These are phyloP conservation scores for Irineochytrium annulatum DNA, from an alignment of 192 early-diverging fungal genomes.

Conservation along the genomic window DNA sequence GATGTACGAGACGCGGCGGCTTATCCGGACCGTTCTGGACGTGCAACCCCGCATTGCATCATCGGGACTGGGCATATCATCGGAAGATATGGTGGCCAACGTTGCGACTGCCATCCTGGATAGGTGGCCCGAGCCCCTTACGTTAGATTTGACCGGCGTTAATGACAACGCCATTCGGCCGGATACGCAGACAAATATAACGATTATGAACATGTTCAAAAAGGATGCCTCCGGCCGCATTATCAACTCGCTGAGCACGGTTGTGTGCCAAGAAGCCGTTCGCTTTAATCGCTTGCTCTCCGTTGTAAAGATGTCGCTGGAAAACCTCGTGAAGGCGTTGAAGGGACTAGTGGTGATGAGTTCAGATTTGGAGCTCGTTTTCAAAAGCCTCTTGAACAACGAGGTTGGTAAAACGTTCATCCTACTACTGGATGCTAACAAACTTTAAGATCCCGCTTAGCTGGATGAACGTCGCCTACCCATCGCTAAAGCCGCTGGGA, in stretches of 20 bases:
- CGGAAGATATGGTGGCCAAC: constrained; percentile 49
- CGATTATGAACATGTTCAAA: constrained; percentile 42
- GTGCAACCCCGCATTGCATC: constrained; percentile 53
- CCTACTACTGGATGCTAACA: constrained; percentile 8
- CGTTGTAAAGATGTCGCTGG: constrained; percentile 40
- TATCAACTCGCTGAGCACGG: constrained; percentile 55
- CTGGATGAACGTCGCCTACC: constrained; percentile 52
- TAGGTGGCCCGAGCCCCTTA: constrained; percentile 39
- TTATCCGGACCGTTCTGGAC: constrained; percentile 53
- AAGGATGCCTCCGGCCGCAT: constrained; percentile 48
- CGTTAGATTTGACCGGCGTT: constrained; percentile 36
- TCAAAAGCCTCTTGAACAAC: constrained; percentile 53
- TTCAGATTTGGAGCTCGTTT: constrained; percentile 53
- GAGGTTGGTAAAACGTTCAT: constrained; percentile 28
- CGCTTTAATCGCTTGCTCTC: constrained; percentile 53
- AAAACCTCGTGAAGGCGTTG: constrained; percentile 50
- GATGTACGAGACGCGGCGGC: constrained; percentile 50
- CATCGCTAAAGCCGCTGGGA: constrained; percentile 53
- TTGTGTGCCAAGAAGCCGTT: constrained; percentile 47
- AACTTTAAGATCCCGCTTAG: constrained; percentile 37
- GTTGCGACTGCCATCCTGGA: constrained; percentile 47
- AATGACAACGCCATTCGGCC: neutral
- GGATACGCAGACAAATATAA: constrained; percentile 10
- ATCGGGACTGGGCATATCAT: constrained; percentile 31
- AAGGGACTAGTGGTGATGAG: constrained; percentile 63